These are phyloP conservation scores for Arthrobotrys musiformis DNA, from an alignment of 2,329 filamentous ascomycete genomes.

Conservation along the genomic window DNA sequence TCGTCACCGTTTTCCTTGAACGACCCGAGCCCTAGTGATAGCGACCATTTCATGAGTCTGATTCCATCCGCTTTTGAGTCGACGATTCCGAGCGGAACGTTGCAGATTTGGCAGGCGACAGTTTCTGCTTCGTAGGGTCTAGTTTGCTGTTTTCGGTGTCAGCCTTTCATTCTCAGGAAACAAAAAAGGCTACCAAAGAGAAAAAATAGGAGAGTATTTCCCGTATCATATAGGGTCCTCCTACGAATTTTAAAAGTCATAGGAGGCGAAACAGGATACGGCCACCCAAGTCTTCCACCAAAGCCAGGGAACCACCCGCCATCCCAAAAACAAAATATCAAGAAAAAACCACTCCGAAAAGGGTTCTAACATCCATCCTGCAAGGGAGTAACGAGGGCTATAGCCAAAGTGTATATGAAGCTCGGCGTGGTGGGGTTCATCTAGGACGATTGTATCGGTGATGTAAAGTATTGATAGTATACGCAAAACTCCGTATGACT, in stretches of 20 bases:
- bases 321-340: not conserved
- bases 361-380: conserved; percentile 31
- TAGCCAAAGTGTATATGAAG: conserved; percentile 42
- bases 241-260: conserved; percentile 54
- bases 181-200: not conserved
- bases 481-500: conserved; percentile 46
- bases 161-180: conserved; percentile 2
- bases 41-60: conserved; percentile 53
- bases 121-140: conserved; percentile 39
- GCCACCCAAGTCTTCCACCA: conserved; percentile 42
- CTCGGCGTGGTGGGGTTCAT: conserved; percentile 37
- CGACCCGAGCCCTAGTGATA: conserved; percentile 14
- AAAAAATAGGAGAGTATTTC: conserved; percentile 15
- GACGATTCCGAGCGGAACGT: conserved; percentile 42
- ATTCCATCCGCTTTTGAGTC: conserved; percentile 46
- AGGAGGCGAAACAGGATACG: conserved; percentile 54
- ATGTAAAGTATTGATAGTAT: conserved; percentile 49
- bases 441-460: conserved; percentile 56
- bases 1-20: not conserved
- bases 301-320: conserved; percentile 22
- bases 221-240: conserved; percentile 61
- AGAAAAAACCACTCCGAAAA: conserved; percentile 27
- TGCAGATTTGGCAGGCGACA: conserved; percentile 24
- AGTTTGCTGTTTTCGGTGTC: conserved; percentile 25
- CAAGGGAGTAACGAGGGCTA: conserved; percentile 10